Evolutionary conservation across 768 basidiomycete species (phyloP), one percentile per base, ranked within the genome.

Genomic region (Pholiota conissans): DNA sequence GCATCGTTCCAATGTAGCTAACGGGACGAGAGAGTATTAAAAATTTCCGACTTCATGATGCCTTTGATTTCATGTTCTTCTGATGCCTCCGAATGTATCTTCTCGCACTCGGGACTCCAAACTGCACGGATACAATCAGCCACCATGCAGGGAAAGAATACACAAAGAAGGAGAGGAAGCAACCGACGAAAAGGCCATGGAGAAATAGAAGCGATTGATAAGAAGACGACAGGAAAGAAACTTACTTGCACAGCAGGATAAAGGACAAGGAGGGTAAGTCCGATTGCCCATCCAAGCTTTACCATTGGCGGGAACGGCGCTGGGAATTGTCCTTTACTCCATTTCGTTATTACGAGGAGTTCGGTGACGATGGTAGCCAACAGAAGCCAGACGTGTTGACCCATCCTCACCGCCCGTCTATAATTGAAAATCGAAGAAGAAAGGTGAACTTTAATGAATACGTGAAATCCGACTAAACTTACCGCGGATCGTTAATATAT

Each of bases 301-400:
- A 93, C 87, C 52, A 65, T 60, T 50, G 63, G 61, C 13, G 92
- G 92, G 13, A 91, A 69, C 22, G 90, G 85, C 62, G 76, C 81
- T 16, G 76, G 70, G 66, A 86, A 93, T 69, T 84, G 81, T 10
- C 87, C 89, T 64, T 83, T 75, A 62, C 89, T 85, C 91, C 91
- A 94, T 76, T 94, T 94, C 63, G 78, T 72, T 52, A 94, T 92
- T 40, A 86, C 87, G 50, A 94, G 77, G 32, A 92, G 70, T 69
- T 94, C 92, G 13, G 93, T 93, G 56, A 84, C 65, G 60, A 93
- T 85, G n/a, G 92, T 94, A 29, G 92, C 91, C 49, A 93, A 82
- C 58, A 94, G 75, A 39, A 94, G 75, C 92, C 92, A 93, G 30
- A 87, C 86, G 67, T 94, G 92, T 63, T 92, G 90, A 1, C 93